A percentile compares a stretch with the other conserved stretches of the same genome.
phyloP scores from a whole-genome alignment of 352 stramenopile genomes.

The Paralagenidium karlingii region DNA sequence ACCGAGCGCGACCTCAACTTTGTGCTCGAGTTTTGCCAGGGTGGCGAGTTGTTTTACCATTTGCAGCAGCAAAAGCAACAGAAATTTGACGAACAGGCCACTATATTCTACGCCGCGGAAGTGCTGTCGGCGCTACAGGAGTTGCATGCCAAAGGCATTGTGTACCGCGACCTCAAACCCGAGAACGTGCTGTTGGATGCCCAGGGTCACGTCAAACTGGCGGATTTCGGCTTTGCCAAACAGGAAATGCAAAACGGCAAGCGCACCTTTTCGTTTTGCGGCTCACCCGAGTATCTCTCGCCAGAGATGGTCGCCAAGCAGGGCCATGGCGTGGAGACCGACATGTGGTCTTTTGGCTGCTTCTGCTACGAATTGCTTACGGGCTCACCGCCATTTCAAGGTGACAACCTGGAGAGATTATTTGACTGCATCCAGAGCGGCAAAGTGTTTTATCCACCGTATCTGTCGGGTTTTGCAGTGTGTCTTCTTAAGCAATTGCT shows the following conservation, averaged over 20 bases:
- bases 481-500: slow-evolving; percentile 41
- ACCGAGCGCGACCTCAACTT: slow-evolving; percentile 70
- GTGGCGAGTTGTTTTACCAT: slow-evolving; percentile 78
- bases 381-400: slow-evolving; percentile 58
- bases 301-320: slow-evolving; percentile 72
- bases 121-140: slow-evolving; percentile 41
- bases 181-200: slow-evolving; percentile 69
- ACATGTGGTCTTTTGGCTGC: slow-evolving; percentile 83
- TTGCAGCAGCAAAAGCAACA: slow-evolving; percentile 63
- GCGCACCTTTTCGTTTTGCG: slow-evolving; percentile 73
- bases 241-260: slow-evolving; percentile 35
- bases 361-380: slow-evolving; percentile 74
- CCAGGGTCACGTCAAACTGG: slow-evolving; percentile 64
- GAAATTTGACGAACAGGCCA: slow-evolving; percentile 46
- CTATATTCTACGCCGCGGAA: slow-evolving; percentile 67
- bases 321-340: slow-evolving; percentile 61
- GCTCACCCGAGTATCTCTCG: slow-evolving; percentile 73
- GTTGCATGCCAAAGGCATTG: slow-evolving; percentile 23
- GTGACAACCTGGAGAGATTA: slow-evolving; percentile 36
- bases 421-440: slow-evolving; percentile 50
- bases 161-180: slow-evolving; percentile 70
- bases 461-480: slow-evolving; percentile 25
- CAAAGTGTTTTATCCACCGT: slow-evolving; percentile 53
- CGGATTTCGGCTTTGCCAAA: slow-evolving; percentile 78
- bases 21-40: slow-evolving; percentile 76